Conservation (phyloP, 768 basidiomycete genomes). For the Mycena epipterygia region DNA sequence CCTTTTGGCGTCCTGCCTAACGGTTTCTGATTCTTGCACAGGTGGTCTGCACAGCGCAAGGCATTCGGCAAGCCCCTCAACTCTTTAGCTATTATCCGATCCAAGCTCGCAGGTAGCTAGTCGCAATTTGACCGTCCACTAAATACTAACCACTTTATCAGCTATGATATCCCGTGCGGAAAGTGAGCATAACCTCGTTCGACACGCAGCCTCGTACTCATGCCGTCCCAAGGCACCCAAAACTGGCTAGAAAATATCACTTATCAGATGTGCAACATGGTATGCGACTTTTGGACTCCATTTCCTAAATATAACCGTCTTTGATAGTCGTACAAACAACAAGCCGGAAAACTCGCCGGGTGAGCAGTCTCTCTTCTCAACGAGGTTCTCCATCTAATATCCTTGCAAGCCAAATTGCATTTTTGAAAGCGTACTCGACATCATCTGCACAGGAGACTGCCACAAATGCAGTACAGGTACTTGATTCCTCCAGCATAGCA, state of each 20-base stretch:
- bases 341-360: slow-evolving; percentile 82
- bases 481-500: background rate
- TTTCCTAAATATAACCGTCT: background rate
- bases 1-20: background rate
- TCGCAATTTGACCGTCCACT: background rate
- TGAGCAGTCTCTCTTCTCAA: slow-evolving; percentile 39
- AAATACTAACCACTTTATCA: background rate
- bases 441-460: slow-evolving; percentile 75
- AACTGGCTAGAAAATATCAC: slow-evolving; percentile 91
- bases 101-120: slow-evolving; percentile 73
- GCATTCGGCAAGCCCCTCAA: slow-evolving; percentile 92
- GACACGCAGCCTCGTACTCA: slow-evolving; percentile 28
- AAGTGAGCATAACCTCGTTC: slow-evolving; percentile 43
- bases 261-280: slow-evolving; percentile 91
- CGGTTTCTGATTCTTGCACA: slow-evolving; percentile 38
- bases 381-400: background rate
- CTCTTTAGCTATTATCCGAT: slow-evolving; percentile 88
- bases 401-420: slow-evolving; percentile 69
- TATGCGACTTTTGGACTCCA: slow-evolving; percentile 36
- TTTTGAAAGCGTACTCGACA: slow-evolving; percentile 80
- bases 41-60: slow-evolving; percentile 90
- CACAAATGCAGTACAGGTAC: slow-evolving; percentile 55
- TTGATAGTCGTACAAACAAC: slow-evolving; percentile 76
- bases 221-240: slow-evolving; percentile 66
- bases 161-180: slow-evolving; percentile 86